Evolutionary conservation across 192 early-diverging fungal genomes (phyloP).

Genomic region (Dispira parvispora): DNA sequence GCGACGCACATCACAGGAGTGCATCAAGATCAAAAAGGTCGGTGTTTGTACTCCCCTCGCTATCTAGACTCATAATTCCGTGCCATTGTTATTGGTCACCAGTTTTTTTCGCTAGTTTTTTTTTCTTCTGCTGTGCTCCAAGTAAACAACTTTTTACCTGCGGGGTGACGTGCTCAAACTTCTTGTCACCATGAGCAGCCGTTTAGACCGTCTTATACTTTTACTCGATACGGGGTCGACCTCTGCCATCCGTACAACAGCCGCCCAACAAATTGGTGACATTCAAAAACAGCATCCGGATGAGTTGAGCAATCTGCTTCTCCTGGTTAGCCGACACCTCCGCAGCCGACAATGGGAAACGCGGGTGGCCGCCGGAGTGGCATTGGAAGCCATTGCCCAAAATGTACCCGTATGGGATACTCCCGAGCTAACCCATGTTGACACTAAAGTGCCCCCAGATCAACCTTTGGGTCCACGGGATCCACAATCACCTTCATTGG

Average conservation of each 20-base stretch:
- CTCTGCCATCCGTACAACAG: conserved; percentile 64
- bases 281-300: conserved; percentile 87
- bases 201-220: conserved; percentile 85
- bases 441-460: conserved; percentile 2
- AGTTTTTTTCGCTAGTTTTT: too few relatives aligned
- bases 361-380: conserved; percentile 80
- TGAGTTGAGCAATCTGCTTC: conserved; percentile 76
- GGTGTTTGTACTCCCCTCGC: too few relatives aligned
- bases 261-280: conserved; percentile 89
- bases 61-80: too few relatives aligned
- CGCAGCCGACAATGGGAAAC: conserved; percentile 89
- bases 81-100: too few relatives aligned
- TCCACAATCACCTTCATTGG: conserved; percentile 9
- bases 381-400: conserved; percentile 77
- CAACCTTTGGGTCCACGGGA: conserved; percentile 4
- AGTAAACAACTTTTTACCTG: too few relatives aligned
- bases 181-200: conserved; percentile 22
- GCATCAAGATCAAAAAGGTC: too few relatives aligned
- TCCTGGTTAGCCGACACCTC: conserved; percentile 40
- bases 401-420: conserved; percentile 83
- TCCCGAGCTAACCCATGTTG: conserved; percentile 12
- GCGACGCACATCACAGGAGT: too few relatives aligned
- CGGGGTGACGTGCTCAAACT: too few relatives aligned
- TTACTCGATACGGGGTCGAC: conserved; percentile 92
- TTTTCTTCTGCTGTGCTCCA: too few relatives aligned